Base-by-base conservation (phyloP, 2,329 filamentous ascomycete species). In the Verticillium alfalfae region DNA sequence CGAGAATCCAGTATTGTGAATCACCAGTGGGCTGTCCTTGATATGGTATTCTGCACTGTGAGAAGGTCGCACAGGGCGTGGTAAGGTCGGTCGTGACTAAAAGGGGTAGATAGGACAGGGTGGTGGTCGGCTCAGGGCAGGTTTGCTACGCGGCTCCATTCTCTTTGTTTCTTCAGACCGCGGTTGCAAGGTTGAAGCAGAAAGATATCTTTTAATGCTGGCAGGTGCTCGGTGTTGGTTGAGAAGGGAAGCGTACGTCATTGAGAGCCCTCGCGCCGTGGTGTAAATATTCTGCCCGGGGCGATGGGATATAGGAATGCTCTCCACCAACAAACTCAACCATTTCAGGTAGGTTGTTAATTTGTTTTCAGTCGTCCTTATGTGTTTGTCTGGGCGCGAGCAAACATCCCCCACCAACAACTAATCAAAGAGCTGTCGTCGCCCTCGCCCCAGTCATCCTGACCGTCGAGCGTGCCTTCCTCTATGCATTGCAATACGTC, bases 371-470 rank as follows among this genome's bases (percentile, higher is more conserved):
- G 39, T 45, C 22, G 12, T 26, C 22, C 9, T 22, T 18, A 12
- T 10, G 45, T 31, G 45, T 22, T 8, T 22, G 18, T 2, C 18
- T 22, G 1, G 34, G 34, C 5, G 26, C 56, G 61, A 5, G 63
- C 77, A 68, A 84, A 91, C 2, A 90, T 76, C 7, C 85, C 87
- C 83, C 88, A 86, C 89, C 89, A 91, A 68, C 89, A 92, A 56
- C 79, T 81, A 36, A 91, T 84, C 13, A 70, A 67, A 2, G 67
- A 61, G 4, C 70, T 72, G 15, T 84, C 80, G 1, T 80, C 81
- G 34, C 80, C 79, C 36, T 78, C 78, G 2, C 81, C 83, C 91
- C 91, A 94, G 71, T 94, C 91, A 70, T 94, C 91, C 68, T 85
- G 83, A 10, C 88, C 90, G 6, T 78, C 78, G 54, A 92, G 82